A percentile compares a stretch with the other conserved stretches of the same genome.
Conservation (phyloP, 257 asterid species). For the Lavandula angustifolia region DNA sequence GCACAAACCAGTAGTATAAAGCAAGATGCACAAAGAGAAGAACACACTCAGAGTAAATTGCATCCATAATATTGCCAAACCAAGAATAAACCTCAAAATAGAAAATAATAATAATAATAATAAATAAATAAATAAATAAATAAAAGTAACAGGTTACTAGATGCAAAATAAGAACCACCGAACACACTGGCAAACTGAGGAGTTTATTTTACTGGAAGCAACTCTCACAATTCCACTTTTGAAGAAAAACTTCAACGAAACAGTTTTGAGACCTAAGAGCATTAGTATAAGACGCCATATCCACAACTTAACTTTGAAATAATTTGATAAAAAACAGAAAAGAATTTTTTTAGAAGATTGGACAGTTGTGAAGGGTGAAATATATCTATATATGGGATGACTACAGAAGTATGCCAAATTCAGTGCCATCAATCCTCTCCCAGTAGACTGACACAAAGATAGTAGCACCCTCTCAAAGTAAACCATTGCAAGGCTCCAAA, state of each 20-base stretch:
- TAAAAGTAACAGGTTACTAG: background rate
- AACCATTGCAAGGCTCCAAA: too few relatives aligned
- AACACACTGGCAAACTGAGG: background rate
- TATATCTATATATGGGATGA: background rate
- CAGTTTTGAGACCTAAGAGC: background rate
- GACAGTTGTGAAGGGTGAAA: background rate
- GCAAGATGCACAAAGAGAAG: background rate
- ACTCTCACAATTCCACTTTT: background rate
- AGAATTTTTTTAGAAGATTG: background rate
- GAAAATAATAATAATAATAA: too few relatives aligned
- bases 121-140: too few relatives aligned
- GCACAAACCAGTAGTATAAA: constrained; percentile 11
- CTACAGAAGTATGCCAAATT: background rate
- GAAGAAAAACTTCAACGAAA: background rate
- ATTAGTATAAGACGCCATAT: background rate
- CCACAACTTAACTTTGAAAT: background rate
- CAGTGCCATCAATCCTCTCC: too few relatives aligned
- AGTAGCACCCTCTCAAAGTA: too few relatives aligned
- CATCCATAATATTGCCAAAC: background rate
- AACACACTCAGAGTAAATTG: constrained; percentile 6
- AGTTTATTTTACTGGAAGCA: background rate
- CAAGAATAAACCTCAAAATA: background rate
- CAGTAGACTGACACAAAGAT: too few relatives aligned
- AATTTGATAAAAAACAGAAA: background rate
- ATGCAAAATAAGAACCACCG: background rate